Evolutionary conservation across 495 filamentous ascomycete species (phyloP).

Genomic region (Astrocystis sublimbata): DNA sequence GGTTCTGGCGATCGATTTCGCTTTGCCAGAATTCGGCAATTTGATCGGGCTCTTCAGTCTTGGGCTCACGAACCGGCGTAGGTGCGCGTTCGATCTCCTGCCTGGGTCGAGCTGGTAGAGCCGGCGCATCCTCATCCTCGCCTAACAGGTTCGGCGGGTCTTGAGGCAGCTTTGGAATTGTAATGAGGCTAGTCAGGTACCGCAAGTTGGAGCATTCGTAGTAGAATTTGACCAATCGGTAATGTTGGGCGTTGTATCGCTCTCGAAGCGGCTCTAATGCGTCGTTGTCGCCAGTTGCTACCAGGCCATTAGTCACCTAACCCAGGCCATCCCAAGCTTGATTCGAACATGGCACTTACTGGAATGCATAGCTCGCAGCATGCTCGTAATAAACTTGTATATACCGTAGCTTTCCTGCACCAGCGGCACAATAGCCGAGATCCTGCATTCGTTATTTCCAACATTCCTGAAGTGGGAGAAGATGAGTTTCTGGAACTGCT

Average conservation of each 20-base stretch:
- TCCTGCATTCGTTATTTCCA: slow-evolving; percentile 93
- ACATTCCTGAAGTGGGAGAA: slow-evolving; percentile 92
- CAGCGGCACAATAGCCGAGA: slow-evolving; percentile 87
- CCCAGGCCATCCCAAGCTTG: slow-evolving; percentile 15
- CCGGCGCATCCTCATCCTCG: slow-evolving; percentile 80
- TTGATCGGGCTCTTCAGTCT: slow-evolving; percentile 80
- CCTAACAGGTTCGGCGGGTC: slow-evolving; percentile 86
- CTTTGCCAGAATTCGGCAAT: slow-evolving; percentile 98
- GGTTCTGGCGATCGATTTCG: slow-evolving; percentile 84
- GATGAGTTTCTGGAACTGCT: slow-evolving; percentile 95
- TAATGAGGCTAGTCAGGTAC: slow-evolving; percentile 94
- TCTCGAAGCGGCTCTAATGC: slow-evolving; percentile 86
- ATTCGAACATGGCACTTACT: slow-evolving; percentile 53
- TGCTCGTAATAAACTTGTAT: slow-evolving; percentile 94
- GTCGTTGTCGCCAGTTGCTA: slow-evolving; percentile 90
- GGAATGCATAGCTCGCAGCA: slow-evolving; percentile 95
- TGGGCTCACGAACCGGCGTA: slow-evolving; percentile 63
- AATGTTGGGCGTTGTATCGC: slow-evolving; percentile 92
- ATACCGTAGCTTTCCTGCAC: slow-evolving; percentile 99
- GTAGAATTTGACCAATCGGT: slow-evolving; percentile 95
- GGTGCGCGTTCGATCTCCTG: slow-evolving; percentile 66
- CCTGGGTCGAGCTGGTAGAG: slow-evolving; percentile 79
- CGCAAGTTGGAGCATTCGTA: slow-evolving; percentile 98
- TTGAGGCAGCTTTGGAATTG: slow-evolving; percentile 91
- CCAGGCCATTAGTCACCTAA: slow-evolving; percentile 29